phyloP scores from a whole-genome alignment of 2,329 filamentous ascomycete species.

The Pseudocercospora crystallina region DNA sequence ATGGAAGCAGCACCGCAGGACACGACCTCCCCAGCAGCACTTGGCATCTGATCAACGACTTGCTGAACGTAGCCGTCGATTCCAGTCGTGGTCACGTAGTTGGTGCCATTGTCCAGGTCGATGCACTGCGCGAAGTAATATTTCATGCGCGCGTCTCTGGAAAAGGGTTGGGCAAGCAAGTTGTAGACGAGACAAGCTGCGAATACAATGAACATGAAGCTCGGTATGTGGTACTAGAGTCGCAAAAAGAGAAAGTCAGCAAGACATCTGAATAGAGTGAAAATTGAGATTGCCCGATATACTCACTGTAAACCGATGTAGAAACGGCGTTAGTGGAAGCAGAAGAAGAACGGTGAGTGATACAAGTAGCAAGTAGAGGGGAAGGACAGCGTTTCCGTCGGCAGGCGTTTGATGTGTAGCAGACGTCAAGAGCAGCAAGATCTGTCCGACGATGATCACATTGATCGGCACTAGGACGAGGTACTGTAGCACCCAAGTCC shows the following conservation, averaged over 20 bases:
- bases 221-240: constrained; percentile 66
- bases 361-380: constrained; percentile 70
- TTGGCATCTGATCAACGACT: constrained; percentile 69
- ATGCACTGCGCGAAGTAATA: constrained; percentile 82
- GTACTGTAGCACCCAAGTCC: constrained; percentile 87
- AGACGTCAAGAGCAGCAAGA: constrained; percentile 70
- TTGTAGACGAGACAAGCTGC: constrained; percentile 80
- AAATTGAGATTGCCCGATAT: too few species aligned
- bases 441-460: constrained; percentile 73
- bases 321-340: constrained; percentile 75
- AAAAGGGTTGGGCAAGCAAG: constrained; percentile 84
- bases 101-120: constrained; percentile 69
- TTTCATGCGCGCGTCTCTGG: constrained; percentile 74
- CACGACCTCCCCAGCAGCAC: constrained; percentile 60
- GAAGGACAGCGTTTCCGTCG: constrained; percentile 72
- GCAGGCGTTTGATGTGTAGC: constrained; percentile 77
- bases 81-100: constrained; percentile 68
- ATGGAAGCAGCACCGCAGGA: constrained; percentile 41
- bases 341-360: constrained; percentile 69
- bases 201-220: constrained; percentile 72
- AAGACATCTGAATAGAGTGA: too few species aligned
- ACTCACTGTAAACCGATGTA: constrained; percentile 70
- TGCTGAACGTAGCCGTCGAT: constrained; percentile 65
- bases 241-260: too few species aligned
- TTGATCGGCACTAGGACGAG: constrained; percentile 75